phyloP scores from a whole-genome alignment of 208 protist genomes.

The Crithidia mellificae region DNA sequence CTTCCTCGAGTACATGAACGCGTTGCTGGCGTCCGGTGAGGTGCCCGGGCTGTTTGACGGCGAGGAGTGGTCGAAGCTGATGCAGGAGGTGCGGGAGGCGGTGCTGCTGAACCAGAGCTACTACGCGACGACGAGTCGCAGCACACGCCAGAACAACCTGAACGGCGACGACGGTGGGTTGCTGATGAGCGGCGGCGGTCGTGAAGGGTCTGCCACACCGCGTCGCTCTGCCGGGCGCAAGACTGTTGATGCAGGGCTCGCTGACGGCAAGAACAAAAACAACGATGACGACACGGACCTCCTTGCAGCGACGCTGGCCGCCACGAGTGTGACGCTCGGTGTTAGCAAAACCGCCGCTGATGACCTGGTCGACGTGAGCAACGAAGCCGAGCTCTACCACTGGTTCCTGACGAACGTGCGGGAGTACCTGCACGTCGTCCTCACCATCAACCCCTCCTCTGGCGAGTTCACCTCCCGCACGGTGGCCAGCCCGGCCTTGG shows the following conservation, averaged over 20 bases:
- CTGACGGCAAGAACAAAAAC: not conserved
- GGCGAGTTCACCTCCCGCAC: conserved; percentile 95
- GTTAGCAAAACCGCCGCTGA: conserved; percentile 25
- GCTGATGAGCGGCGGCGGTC: not conserved
- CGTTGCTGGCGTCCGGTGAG: conserved; percentile 97
- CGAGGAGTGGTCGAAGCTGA: conserved; percentile 96
- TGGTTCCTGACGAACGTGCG: conserved; percentile 97
- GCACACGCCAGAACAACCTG: conserved; percentile 2
- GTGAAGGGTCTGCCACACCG: conserved; percentile 1
- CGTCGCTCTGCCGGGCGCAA: conserved; percentile 7
- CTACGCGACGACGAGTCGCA: conserved; percentile 20
- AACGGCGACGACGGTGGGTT: not conserved
- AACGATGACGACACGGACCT: conserved; percentile 11
- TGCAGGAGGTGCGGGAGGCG: conserved; percentile 85
- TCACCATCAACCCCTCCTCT: conserved; percentile 99
- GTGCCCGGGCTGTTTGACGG: conserved; percentile 99
- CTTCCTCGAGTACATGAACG: conserved; percentile 99
- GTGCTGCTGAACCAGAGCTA: conserved; percentile 39
- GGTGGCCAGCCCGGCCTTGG: conserved; percentile 98
- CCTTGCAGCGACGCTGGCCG: conserved; percentile 14
- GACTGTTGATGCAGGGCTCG: not conserved
- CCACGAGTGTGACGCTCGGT: conserved; percentile 9
- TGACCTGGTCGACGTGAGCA: conserved; percentile 73
- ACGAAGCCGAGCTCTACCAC: conserved; percentile 94
- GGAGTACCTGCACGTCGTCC: conserved; percentile 98